Evolutionary conservation across 1,139 yeast genomes (phyloP), one percentile per base, ranked within the genome.

Genomic region (Pichia sp.): DNA sequence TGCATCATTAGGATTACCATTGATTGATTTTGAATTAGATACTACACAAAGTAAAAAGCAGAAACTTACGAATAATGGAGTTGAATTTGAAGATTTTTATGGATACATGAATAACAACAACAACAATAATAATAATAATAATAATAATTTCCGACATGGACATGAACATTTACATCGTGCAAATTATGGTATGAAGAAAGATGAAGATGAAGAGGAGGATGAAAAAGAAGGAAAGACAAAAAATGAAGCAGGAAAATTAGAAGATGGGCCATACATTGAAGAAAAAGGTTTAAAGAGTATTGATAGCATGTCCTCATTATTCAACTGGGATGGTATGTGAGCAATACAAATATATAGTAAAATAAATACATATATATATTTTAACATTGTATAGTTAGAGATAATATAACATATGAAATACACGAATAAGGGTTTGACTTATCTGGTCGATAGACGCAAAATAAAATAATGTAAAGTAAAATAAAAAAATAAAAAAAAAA

Each of bases 1-100:
- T 63, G 85, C 85, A 0, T 80, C 86, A 0, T 62, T 80, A 39
- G 87, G 85, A 0, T 63, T 80, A 47, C 82, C 79, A 22, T 73
- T 78, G 53, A 62, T 79, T 47, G 77, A 73, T 38, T 64, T 67
- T 48, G 67, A 60, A 35, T 53, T 61, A 26, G 63, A 56, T 12
- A 36, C 47, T 20, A 42, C 37, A 3, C 36, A 34, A 25, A 39
- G 40, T 20, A 49, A 49, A 26, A 46, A 46, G 23, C 42, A 43
- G 22, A 49, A 46, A n/a, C 3, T 47, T 5, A 43, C 6, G 28
- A 26, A 6, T 26, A 6, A 6, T 26, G 8, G 8, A 26, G 6
- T 42, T 7, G 42, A 39, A 5, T 39, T 39, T 29, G 38, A 39
- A 9, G 38, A 27, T 4, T 10, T 33, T 8, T 39, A 39, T 12